These are phyloP conservation scores for Vicia sativa DNA, from an alignment of 306 rosid species.

Conservation along the genomic window DNA sequence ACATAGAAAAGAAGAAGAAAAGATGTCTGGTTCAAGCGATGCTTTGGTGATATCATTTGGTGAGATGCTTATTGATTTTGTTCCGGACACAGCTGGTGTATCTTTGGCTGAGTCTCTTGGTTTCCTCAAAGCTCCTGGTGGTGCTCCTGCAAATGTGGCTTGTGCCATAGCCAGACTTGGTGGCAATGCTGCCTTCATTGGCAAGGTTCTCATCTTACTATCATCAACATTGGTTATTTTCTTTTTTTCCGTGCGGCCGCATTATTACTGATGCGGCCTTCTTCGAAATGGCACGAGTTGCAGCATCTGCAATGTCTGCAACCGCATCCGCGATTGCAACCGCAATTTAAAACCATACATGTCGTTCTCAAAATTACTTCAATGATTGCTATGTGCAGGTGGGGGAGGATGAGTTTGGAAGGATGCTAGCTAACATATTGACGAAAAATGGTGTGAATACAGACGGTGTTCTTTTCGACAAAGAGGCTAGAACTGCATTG, in stretches of 20 bases:
- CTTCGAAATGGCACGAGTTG: too few species aligned
- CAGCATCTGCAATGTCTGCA: too few species aligned
- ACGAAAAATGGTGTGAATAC: slow-evolving; percentile 54
- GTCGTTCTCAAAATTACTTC: not conserved
- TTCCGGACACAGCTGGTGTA: slow-evolving; percentile 62
- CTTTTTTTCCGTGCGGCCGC: too few species aligned
- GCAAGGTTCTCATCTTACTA: slow-evolving; percentile 47
- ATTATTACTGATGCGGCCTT: too few species aligned
- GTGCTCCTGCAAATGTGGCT: slow-evolving; percentile 79
- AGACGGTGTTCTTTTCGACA: slow-evolving; percentile 58
- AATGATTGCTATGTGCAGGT: slow-evolving; percentile 42
- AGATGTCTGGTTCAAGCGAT: slow-evolving; percentile 45
- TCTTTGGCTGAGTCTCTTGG: slow-evolving; percentile 65
- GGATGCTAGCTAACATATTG: slow-evolving; percentile 60
- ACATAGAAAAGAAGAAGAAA: not conserved
- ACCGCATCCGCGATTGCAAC: too few species aligned
- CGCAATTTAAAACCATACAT: not conserved
- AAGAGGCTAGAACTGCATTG: slow-evolving; percentile 67
- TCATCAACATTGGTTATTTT: not conserved
- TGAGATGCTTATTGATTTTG: slow-evolving; percentile 76
- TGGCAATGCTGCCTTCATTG: slow-evolving; percentile 62
- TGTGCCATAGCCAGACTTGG: slow-evolving; percentile 73
- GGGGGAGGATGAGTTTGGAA: slow-evolving; percentile 75
- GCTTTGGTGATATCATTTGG: slow-evolving; percentile 58
- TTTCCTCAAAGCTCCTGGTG: slow-evolving; percentile 74